phyloP scores from a whole-genome alignment of 1,284 basidiomycete genomes.

The Moniliella sp. region DNA sequence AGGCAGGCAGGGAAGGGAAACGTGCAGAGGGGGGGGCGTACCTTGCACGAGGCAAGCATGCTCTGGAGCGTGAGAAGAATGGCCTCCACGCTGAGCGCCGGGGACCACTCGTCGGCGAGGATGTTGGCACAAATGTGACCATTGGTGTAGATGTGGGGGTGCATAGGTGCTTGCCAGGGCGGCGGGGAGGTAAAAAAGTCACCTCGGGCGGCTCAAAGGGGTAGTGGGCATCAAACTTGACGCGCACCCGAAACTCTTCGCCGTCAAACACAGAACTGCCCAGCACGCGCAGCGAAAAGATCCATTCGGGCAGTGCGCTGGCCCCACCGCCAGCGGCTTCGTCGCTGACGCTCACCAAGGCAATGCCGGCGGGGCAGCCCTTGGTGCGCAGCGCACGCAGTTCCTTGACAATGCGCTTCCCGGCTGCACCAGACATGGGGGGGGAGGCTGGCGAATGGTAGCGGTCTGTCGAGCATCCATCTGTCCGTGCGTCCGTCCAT shows the following conservation, averaged over 20 bases:
- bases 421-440: too few species aligned
- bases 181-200: slow-evolving; percentile 20
- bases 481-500: too few species aligned
- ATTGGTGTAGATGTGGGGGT: slow-evolving; percentile 12
- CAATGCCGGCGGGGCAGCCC: too few species aligned
- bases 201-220: slow-evolving; percentile 31
- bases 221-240: slow-evolving; percentile 20
- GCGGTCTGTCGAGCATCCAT: too few species aligned
- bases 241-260: slow-evolving; percentile 22
- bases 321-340: too few species aligned
- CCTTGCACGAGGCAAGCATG: slow-evolving; percentile 28
- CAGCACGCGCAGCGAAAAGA: slow-evolving; percentile 12
- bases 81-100: slow-evolving; percentile 21
- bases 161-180: too few species aligned
- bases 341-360: too few species aligned
- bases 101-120: slow-evolving; percentile 25
- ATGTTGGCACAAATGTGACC: slow-evolving; percentile 28
- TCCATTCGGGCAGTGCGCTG: too few species aligned
- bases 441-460: too few species aligned
- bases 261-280: slow-evolving; percentile 12
- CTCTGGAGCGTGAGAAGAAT: slow-evolving; percentile 26
- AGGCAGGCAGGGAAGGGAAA: neutral
- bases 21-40: neutral
- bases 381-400: too few species aligned
- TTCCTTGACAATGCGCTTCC: too few species aligned